These are phyloP conservation scores for Phytophthora pini DNA, from an alignment of 352 stramenopile genomes.

Conservation along the genomic window DNA sequence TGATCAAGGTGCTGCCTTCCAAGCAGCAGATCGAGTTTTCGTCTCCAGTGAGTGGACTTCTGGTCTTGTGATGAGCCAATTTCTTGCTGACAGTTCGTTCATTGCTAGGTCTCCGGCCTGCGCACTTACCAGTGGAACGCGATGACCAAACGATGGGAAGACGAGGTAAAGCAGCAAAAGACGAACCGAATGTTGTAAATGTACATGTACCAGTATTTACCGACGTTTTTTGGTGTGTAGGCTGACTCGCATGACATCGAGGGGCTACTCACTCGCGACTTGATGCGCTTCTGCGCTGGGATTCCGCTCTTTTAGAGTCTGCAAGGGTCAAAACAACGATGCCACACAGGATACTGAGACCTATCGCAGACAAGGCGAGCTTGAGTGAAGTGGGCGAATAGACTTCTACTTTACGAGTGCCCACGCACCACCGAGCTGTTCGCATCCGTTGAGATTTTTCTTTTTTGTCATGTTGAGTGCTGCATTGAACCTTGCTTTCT, in stretches of 20 bases:
- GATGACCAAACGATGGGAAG: conserved; percentile 75
- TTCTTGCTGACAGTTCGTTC: conserved; percentile 5
- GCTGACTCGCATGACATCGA: conserved; percentile 81
- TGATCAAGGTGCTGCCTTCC: conserved; percentile 55
- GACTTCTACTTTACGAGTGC: conserved; percentile 37
- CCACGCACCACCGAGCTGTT: conserved; percentile 30
- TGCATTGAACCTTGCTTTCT: conserved; percentile 24
- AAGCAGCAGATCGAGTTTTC: conserved; percentile 81
- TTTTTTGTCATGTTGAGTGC: conserved; percentile 26
- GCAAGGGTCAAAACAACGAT: no score
- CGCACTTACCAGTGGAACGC: conserved; percentile 81
- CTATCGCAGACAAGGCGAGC: conserved; percentile 15
- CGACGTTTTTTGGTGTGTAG: conserved; percentile 30
- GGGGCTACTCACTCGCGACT: conserved; percentile 78
- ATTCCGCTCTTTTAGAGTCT: conserved; percentile 69
- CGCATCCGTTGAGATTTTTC: conserved; percentile 29
- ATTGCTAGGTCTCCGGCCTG: conserved; percentile 67
- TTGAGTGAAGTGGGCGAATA: conserved; percentile 19
- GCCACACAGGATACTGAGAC: not conserved
- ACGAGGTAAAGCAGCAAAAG: conserved; percentile 51
- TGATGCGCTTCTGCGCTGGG: conserved; percentile 80
- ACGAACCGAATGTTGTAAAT: not conserved
- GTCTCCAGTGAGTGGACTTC: conserved; percentile 48
- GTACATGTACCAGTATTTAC: conserved; percentile 11
- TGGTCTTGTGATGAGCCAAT: not conserved